These are phyloP conservation scores for Rhytidhysteron rufulum DNA, from an alignment of 2,329 filamentous ascomycete species.

Conservation along the genomic window DNA sequence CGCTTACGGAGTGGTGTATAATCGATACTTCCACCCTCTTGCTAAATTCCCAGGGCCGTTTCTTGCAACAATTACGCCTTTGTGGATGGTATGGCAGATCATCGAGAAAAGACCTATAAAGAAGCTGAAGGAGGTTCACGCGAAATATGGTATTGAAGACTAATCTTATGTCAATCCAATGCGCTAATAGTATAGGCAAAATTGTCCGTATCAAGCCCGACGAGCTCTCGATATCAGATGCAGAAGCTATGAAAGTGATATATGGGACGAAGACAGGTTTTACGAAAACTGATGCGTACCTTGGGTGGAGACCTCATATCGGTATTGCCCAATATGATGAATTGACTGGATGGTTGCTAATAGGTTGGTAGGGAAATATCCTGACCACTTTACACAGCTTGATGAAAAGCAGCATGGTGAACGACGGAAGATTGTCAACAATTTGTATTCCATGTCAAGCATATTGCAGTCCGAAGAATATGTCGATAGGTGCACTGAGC, in stretches of 20 bases:
- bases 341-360: background rate
- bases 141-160: conserved; percentile 1
- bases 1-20: too few species aligned
- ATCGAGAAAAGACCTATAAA: background rate
- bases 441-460: conserved; percentile 3
- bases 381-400: conserved; percentile 1
- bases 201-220: conserved; percentile 3
- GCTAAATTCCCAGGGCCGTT: conserved; percentile 5
- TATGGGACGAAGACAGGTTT: conserved; percentile 7
- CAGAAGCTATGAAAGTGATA: conserved; percentile 3
- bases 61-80: conserved; percentile 2
- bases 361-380: conserved; percentile 1
- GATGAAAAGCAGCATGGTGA: conserved; percentile 4
- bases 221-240: conserved; percentile 1
- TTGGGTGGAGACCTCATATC: conserved; percentile 3
- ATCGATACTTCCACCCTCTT: conserved; percentile 2
- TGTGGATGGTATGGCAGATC: conserved; percentile 3
- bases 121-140: background rate
- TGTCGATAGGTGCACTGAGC: conserved; percentile 5
- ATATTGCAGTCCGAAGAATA: conserved; percentile 5
- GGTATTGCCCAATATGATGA: background rate
- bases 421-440: conserved; percentile 3
- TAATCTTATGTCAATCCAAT: too few species aligned
- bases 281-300: conserved; percentile 6
- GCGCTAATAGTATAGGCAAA: too few species aligned